Evolutionary conservation across 129 eudicot genomes (phyloP).

Genomic region (Apium graveolens): DNA sequence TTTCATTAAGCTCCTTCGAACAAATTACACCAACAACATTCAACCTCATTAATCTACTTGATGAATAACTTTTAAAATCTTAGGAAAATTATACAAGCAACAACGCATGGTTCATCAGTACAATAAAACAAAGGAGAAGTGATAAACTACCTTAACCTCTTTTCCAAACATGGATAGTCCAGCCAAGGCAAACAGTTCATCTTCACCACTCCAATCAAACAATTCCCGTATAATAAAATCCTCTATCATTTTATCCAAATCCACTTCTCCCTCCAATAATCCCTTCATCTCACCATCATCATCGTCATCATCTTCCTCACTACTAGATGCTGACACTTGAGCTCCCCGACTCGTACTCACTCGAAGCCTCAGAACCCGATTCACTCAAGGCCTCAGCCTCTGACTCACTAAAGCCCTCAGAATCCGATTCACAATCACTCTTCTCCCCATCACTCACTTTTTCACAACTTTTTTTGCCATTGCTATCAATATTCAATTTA

Average conservation of each 20-base stretch:
- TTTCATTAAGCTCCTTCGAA: neutral
- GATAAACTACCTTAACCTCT: constrained; percentile 46
- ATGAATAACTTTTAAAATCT: neutral
- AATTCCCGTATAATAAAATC: constrained; percentile 33
- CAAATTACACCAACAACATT: neutral
- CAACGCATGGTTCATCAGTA: neutral
- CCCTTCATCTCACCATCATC: constrained; percentile 19
- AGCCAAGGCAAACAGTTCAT: constrained; percentile 24
- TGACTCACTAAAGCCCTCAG: constrained; percentile 13
- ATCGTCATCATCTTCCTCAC: constrained; percentile 19
- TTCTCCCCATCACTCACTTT: constrained; percentile 13
- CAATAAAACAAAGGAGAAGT: neutral
- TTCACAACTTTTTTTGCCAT: neutral
- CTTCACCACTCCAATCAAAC: constrained; percentile 52
- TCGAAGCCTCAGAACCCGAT: constrained; percentile 11
- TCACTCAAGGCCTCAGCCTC: constrained; percentile 19
- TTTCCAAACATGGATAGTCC: constrained; percentile 65
- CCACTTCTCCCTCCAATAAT: constrained; percentile 24
- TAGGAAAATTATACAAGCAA: neutral
- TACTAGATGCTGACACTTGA: constrained; percentile 34
- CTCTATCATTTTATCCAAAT: constrained; percentile 59
- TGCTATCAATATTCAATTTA: neutral
- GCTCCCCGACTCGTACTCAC: constrained; percentile 25
- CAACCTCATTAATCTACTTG: neutral
- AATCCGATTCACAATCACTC: constrained; percentile 28